Evolutionary conservation across 768 basidiomycete genomes (phyloP), one percentile per base, ranked within the genome.

Genomic region (Termitomyces sp.): DNA sequence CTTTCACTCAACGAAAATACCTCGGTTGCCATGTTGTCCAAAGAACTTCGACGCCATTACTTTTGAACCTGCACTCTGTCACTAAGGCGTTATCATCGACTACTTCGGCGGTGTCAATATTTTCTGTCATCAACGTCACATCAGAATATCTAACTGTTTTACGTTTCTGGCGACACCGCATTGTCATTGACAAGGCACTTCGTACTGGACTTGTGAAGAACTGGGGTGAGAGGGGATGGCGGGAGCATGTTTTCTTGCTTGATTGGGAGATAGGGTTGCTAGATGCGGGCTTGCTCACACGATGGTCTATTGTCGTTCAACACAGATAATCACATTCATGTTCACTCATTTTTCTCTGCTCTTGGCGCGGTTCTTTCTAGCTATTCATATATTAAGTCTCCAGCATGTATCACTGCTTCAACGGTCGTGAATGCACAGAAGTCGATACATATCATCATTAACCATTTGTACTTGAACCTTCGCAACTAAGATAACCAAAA

Each of bases 231-330:
- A 59, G 62, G 22, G 72, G 64, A 36, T 82, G 79, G 81, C 72
- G 81, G 54, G 75, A 78, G 61, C 71, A 78, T 53, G 69, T 76
- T 58, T 69, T 84, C n/a, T 64, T 77, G 59, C 54, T 79, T 32
- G 70, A 70, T 30, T 83, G 85, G 72, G 83, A 86, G 64, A 80
- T 77, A 22, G 80, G 73, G 0, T 70, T 86, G 38, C 66, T 85
- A 16, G 66, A 70, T 43, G 73, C 71, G 4, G 76, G 77, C 16
- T 65, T 73, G 61, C 62, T 86, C 53, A 69, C 67, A 62, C 72
- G 80, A 54, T 86, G 84, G 85, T 68, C 73, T 13, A 66, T 81
- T 28, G 64, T 68, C 35, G 59, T 75, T 35, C 60, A 60, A 13
- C 72, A 69, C 54, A 65, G 58, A 58, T 56, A 9, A 48, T 53